Evolutionary conservation across 345 rosid genomes (phyloP).

Genomic region (Linum lewisii): DNA sequence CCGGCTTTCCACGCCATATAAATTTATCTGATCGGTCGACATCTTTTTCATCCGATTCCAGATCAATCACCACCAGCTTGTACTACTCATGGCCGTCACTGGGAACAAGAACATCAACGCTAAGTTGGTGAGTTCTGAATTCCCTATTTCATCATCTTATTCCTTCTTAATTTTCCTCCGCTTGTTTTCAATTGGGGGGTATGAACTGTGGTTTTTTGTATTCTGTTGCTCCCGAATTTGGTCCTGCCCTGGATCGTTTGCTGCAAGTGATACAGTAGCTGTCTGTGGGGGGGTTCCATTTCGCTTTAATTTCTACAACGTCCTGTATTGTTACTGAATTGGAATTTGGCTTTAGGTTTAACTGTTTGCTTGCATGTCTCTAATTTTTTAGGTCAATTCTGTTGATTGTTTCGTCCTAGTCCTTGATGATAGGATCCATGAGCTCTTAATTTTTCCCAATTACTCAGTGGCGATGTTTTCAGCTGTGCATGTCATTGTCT

Average conservation of each 20-base stretch:
- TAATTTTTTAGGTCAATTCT: neutral
- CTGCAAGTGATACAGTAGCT: neutral
- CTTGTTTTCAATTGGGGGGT: neutral
- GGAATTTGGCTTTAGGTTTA: neutral
- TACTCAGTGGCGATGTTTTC: too few relatives aligned
- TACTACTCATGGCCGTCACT: neutral
- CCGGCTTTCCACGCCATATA: neutral
- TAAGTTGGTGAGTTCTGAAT: slow-evolving; percentile 1
- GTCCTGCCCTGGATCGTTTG: neutral
- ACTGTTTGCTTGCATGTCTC: neutral
- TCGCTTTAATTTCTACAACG: too few relatives aligned
- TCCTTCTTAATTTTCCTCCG: neutral
- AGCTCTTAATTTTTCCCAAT: neutral
- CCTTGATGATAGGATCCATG: neutral
- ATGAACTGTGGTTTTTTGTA: neutral
- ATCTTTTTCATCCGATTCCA: neutral
- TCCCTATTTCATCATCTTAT: neutral
- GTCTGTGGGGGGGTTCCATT: neutral
- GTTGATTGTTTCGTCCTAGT: neutral
- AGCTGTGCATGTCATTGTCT: too few relatives aligned
- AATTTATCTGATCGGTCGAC: neutral
- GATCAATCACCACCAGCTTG: neutral
- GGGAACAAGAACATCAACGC: slow-evolving; percentile 7
- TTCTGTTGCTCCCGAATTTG: neutral
- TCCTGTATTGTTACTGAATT: neutral